Evolutionary conservation across 306 rosid species (phyloP).

Genomic region (Cicer bijugum): DNA sequence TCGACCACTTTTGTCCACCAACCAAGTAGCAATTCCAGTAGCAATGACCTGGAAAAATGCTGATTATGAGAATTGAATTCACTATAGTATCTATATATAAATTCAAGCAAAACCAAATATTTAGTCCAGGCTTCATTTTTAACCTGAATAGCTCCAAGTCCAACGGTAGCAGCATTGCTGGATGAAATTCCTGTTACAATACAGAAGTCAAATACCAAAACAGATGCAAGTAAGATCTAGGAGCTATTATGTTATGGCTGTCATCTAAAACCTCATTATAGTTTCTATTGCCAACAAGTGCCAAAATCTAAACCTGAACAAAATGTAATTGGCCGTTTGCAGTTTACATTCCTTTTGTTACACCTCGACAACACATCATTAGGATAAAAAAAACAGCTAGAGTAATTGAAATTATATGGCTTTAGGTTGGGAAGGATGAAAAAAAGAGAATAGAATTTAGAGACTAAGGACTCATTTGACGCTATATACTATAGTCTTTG

Average conservation of each 20-base stretch:
- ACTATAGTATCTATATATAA: slow-evolving; percentile 12
- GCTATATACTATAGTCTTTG: not conserved
- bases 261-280: slow-evolving; percentile 21
- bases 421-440: slow-evolving; percentile 4
- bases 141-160: slow-evolving; percentile 82
- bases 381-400: not conserved
- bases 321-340: not conserved
- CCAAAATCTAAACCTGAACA: not conserved
- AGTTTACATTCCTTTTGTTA: slow-evolving; percentile 3
- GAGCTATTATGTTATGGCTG: slow-evolving; percentile 3
- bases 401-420: not conserved
- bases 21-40: slow-evolving; percentile 77
- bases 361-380: not conserved
- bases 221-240: slow-evolving; percentile 30
- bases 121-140: slow-evolving; percentile 6
- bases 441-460: not conserved
- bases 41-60: slow-evolving; percentile 60
- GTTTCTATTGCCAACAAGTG: slow-evolving; percentile 26
- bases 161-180: slow-evolving; percentile 68
- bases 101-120: slow-evolving; percentile 8
- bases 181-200: slow-evolving; percentile 68
- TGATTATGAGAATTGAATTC: slow-evolving; percentile 31
- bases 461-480: not conserved
- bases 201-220: slow-evolving; percentile 42
- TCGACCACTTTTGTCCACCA: slow-evolving; percentile 82